phyloP scores from a whole-genome alignment of 2,329 filamentous ascomycete genomes.

The Hypoxylon sp. region DNA sequence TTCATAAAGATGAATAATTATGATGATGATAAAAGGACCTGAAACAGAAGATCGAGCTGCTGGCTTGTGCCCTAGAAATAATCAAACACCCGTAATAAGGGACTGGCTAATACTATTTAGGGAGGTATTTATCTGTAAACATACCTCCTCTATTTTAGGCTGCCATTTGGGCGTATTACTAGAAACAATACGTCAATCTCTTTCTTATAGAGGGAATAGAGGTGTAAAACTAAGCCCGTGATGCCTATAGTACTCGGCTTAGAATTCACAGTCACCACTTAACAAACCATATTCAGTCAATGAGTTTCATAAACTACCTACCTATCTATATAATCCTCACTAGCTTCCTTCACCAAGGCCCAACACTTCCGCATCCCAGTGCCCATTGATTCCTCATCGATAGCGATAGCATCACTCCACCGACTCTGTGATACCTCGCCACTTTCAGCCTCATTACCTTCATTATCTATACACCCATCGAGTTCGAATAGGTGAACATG shows the following conservation, averaged over 20 bases:
- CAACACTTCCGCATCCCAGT: conserved; percentile 73
- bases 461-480: conserved; percentile 33
- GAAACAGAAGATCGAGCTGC: background rate
- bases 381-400: conserved; percentile 69
- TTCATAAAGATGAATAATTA: background rate
- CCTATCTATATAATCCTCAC: conserved; percentile 31
- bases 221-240: background rate
- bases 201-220: too few relatives aligned
- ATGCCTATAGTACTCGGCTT: background rate
- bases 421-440: conserved; percentile 40
- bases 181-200: background rate
- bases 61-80: too few relatives aligned
- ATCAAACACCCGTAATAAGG: too few relatives aligned
- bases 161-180: background rate
- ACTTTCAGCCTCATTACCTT: background rate
- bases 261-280: background rate
- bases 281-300: background rate
- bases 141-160: too few relatives aligned
- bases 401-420: conserved; percentile 56
- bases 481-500: conserved; percentile 68
- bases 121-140: background rate
- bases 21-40: background rate
- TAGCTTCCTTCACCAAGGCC: conserved; percentile 58
- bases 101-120: background rate
- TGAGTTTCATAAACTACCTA: background rate